Conservation (phyloP, 2,329 filamentous ascomycete species). For the Sordariomycetes sp. region DNA sequence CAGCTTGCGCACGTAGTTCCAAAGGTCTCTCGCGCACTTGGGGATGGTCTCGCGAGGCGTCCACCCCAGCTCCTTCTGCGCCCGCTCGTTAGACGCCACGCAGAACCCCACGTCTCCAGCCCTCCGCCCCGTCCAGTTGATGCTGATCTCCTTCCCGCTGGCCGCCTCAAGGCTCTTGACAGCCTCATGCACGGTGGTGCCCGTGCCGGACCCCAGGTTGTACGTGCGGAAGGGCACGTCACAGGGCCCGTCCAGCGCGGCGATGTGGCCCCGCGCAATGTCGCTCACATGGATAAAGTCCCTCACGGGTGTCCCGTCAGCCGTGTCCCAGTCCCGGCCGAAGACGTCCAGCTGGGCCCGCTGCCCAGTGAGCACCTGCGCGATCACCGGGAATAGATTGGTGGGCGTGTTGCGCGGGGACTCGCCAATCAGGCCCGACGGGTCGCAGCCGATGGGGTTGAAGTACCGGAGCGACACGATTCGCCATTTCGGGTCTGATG, state of each 20-base stretch:
- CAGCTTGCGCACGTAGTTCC: conserved; percentile 17
- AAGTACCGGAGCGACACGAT: conserved; percentile 57
- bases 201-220: conserved; percentile 34
- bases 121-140: conserved; percentile 23
- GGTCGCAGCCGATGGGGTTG: conserved; percentile 57
- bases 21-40: conserved; percentile 20
- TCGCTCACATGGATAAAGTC: conserved; percentile 61
- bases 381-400: conserved; percentile 55
- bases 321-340: conserved; percentile 54
- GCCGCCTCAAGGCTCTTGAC: conserved; percentile 26
- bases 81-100: conserved; percentile 27
- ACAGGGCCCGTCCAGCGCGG: conserved; percentile 33
- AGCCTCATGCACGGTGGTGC: conserved; percentile 32
- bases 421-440: conserved; percentile 53
- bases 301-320: conserved; percentile 54
- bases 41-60: conserved; percentile 17
- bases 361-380: conserved; percentile 47
- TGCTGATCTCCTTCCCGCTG: conserved; percentile 22
- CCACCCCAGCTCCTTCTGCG: conserved; percentile 31
- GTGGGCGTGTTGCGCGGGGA: conserved; percentile 50
- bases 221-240: conserved; percentile 25
- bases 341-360: conserved; percentile 47
- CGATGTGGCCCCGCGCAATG: conserved; percentile 52
- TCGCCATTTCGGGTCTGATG: conserved; percentile 49
- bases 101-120: conserved; percentile 31